These are phyloP conservation scores for Daldinia decipiens DNA, from an alignment of 495 filamentous ascomycete genomes.

Conservation along the genomic window DNA sequence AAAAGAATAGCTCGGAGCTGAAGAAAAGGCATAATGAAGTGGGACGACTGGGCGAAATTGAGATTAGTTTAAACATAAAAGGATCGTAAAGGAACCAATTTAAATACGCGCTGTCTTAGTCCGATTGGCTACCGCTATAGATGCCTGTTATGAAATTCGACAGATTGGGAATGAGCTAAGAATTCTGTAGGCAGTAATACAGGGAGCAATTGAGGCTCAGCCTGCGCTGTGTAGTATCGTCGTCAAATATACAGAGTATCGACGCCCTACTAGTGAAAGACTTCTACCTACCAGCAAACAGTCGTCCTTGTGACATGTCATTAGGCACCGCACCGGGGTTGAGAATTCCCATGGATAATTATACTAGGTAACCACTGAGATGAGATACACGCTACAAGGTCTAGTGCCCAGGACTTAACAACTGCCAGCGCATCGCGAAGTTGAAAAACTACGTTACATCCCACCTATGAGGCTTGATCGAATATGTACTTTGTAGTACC, in stretches of 20 bases:
- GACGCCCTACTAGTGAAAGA: neutral
- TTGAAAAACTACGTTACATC: too few relatives aligned
- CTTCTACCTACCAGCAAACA: too few relatives aligned
- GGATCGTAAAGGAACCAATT: conserved; percentile 17
- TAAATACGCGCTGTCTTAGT: conserved; percentile 12
- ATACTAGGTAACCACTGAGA: neutral
- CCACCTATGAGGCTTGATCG: too few relatives aligned
- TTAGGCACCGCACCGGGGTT: neutral
- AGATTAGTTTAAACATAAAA: conserved; percentile 18
- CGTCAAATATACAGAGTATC: neutral
- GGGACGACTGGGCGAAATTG: conserved; percentile 28
- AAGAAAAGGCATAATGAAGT: conserved; percentile 10
- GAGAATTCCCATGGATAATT: too few relatives aligned
- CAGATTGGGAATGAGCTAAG: conserved; percentile 10
- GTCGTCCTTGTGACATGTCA: neutral
- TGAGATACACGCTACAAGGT: neutral
- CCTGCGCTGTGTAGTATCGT: neutral
- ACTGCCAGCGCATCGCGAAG: too few relatives aligned
- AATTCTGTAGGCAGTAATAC: conserved; percentile 18
- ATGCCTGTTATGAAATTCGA: conserved; percentile 24
- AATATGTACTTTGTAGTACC: too few relatives aligned
- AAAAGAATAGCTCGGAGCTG: neutral
- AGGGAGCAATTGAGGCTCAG: conserved; percentile 15
- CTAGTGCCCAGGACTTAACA: too few relatives aligned
- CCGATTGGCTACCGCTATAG: conserved; percentile 25